A percentile compares a stretch with the other conserved stretches of the same genome.
Evolutionary conservation across 2,329 filamentous ascomycete species (phyloP).

Genomic region (Emmonsiellopsis sp.): DNA sequence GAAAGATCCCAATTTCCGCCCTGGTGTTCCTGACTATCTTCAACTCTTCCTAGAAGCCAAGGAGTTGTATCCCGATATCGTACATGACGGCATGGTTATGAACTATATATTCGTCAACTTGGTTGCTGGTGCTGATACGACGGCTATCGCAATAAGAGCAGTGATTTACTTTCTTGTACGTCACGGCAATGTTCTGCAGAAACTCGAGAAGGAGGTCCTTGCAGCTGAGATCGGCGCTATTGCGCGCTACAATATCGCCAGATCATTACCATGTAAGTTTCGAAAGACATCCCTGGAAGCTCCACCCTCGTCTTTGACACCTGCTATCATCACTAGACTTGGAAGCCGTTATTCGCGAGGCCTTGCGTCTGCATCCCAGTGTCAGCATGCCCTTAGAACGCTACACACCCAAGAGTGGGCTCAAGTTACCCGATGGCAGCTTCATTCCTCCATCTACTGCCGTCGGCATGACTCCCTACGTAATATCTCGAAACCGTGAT

Average conservation of each 20-base stretch:
- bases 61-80: conserved; percentile 22
- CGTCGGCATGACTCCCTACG: conserved; percentile 28
- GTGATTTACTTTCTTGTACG: conserved; percentile 19
- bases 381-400: conserved; percentile 44
- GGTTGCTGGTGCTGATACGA: conserved; percentile 33
- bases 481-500: conserved; percentile 28
- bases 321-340: conserved; percentile 32
- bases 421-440: conserved; percentile 23
- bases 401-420: conserved; percentile 35
- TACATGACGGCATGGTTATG: conserved; percentile 30
- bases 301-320: neutral
- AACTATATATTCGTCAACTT: conserved; percentile 26
- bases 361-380: conserved; percentile 41
- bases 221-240: neutral
- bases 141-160: conserved; percentile 25
- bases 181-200: neutral
- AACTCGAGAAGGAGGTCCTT: conserved; percentile 13
- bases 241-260: no score
- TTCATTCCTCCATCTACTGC: conserved; percentile 27
- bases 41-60: conserved; percentile 26
- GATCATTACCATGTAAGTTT: no score
- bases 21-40: conserved; percentile 22
- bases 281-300: neutral
- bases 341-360: conserved; percentile 45
- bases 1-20: conserved; percentile 12